Conservation (phyloP, 2,329 filamentous ascomycete genomes). For the Fusarium ramigenum region DNA sequence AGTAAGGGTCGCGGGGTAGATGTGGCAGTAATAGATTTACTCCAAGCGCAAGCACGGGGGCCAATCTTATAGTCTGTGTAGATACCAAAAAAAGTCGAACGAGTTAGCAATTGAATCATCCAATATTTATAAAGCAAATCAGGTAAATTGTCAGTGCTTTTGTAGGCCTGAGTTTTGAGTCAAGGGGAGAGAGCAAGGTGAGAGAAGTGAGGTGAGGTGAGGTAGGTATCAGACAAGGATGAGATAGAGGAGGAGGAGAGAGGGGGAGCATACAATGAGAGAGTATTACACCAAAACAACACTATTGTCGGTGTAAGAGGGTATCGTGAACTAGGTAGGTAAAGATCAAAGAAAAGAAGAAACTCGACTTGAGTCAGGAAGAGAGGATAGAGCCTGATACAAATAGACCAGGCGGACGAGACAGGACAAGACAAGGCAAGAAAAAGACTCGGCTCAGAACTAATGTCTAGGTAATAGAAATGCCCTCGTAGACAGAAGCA, state of each 20-base stretch:
- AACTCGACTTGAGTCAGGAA: background rate
- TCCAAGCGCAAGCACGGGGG: slow-evolving; percentile 30
- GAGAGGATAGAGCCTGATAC: slow-evolving; percentile 19
- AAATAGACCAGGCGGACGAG: slow-evolving; percentile 12
- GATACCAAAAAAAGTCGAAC: slow-evolving; percentile 32
- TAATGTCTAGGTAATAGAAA: slow-evolving; percentile 23
- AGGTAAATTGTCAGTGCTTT: slow-evolving; percentile 30
- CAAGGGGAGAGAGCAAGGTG: slow-evolving; percentile 13
- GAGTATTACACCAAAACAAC: slow-evolving; percentile 5
- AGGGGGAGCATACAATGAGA: slow-evolving; percentile 8
- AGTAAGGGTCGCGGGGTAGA: slow-evolving; percentile 43
- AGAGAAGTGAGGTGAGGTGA: background rate
- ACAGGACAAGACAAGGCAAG: background rate
- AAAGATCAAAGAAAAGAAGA: background rate
- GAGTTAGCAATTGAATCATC: slow-evolving; percentile 37
- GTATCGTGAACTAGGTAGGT: slow-evolving; percentile 13
- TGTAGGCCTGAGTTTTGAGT: slow-evolving; percentile 19
- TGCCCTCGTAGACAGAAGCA: slow-evolving; percentile 17
- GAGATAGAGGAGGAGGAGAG: slow-evolving; percentile 7
- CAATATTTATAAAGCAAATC: slow-evolving; percentile 6
- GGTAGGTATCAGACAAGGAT: slow-evolving; percentile 32
- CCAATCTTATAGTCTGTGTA: slow-evolving; percentile 25
- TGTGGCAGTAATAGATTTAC: slow-evolving; percentile 35
- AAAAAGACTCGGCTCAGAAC: slow-evolving; percentile 4
- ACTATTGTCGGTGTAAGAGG: slow-evolving; percentile 22